These are phyloP conservation scores for Nannizzia gypsea DNA, from an alignment of 2,329 filamentous ascomycete genomes.

Conservation along the genomic window DNA sequence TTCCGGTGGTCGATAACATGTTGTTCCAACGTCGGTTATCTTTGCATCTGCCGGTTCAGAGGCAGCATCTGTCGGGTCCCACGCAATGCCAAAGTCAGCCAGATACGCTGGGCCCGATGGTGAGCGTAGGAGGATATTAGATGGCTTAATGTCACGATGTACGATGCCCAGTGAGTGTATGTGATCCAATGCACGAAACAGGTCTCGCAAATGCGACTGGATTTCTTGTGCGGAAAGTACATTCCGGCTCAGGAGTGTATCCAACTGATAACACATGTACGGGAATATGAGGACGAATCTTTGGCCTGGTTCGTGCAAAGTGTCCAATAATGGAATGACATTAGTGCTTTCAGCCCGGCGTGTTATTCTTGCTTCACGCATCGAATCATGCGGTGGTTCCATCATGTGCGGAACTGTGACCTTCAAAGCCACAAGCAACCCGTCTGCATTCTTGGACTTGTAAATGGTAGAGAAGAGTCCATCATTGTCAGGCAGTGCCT, in stretches of 20 bases:
- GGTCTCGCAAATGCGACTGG: slow-evolving; percentile 47
- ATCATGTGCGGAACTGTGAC: slow-evolving; percentile 64
- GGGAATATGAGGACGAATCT: slow-evolving; percentile 74
- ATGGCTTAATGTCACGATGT: slow-evolving; percentile 89
- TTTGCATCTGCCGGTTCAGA: slow-evolving; percentile 58
- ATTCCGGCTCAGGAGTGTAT: slow-evolving; percentile 42
- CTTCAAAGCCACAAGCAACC: slow-evolving; percentile 59
- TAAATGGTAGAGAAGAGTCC: slow-evolving; percentile 80
- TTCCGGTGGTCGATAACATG: slow-evolving; percentile 81
- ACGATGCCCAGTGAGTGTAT: slow-evolving; percentile 68
- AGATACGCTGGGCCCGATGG: slow-evolving; percentile 61
- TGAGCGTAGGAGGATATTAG: slow-evolving; percentile 65
- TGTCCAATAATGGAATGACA: slow-evolving; percentile 58
- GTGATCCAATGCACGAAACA: slow-evolving; percentile 59
- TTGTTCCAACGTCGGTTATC: slow-evolving; percentile 87
- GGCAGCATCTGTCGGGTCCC: slow-evolving; percentile 49
- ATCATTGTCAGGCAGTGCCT: slow-evolving; percentile 45
- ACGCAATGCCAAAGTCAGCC: slow-evolving; percentile 86
- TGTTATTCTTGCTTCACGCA: slow-evolving; percentile 68
- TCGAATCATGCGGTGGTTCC: slow-evolving; percentile 69
- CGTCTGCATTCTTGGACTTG: slow-evolving; percentile 43
- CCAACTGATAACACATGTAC: slow-evolving; percentile 63
- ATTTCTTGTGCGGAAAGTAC: slow-evolving; percentile 31
- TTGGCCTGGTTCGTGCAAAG: slow-evolving; percentile 57
- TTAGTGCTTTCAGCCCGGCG: slow-evolving; percentile 19